Evolutionary conservation across 805 yeast species (phyloP).

Genomic region (Maudiozyma serrabonitensis): DNA sequence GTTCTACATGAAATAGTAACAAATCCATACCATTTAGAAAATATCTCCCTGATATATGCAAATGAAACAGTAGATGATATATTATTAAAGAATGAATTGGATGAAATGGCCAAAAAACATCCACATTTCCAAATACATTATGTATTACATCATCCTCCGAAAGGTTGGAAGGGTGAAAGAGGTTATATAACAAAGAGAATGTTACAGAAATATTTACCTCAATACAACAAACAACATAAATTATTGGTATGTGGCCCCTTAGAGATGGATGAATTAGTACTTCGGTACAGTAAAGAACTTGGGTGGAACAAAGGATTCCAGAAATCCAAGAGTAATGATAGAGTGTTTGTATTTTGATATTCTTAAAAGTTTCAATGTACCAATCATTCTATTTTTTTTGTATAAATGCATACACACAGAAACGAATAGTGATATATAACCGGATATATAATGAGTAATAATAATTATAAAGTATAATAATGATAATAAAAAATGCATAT

Average conservation of each 20-base stretch:
- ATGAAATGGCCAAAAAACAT: conserved; percentile 51
- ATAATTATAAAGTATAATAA: not conserved
- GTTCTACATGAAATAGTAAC: conserved; percentile 62
- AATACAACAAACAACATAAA: conserved; percentile 37
- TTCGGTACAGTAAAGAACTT: conserved; percentile 42
- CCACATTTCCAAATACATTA: conserved; percentile 56
- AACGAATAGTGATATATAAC: no score
- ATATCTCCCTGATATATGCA: conserved; percentile 54
- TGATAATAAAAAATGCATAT: not conserved
- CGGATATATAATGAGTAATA: not conserved
- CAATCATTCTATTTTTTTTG: no score
- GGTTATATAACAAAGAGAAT: conserved; percentile 58
- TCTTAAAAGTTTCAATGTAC: no score
- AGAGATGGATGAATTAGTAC: conserved; percentile 48
- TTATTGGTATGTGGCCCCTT: conserved; percentile 69
- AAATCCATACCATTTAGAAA: conserved; percentile 54
- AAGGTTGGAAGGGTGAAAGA: conserved; percentile 44
- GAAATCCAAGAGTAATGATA: conserved; percentile 12
- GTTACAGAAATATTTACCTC: conserved; percentile 45
- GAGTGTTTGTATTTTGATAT: conserved; percentile 4
- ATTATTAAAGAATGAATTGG: conserved; percentile 59
- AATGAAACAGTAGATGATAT: conserved; percentile 72
- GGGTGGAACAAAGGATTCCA: conserved; percentile 43
- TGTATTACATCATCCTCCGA: conserved; percentile 42
- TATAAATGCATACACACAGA: no score